Conservation (phyloP, 805 yeast genomes). For the Nakazawaea wickerhamii region DNA sequence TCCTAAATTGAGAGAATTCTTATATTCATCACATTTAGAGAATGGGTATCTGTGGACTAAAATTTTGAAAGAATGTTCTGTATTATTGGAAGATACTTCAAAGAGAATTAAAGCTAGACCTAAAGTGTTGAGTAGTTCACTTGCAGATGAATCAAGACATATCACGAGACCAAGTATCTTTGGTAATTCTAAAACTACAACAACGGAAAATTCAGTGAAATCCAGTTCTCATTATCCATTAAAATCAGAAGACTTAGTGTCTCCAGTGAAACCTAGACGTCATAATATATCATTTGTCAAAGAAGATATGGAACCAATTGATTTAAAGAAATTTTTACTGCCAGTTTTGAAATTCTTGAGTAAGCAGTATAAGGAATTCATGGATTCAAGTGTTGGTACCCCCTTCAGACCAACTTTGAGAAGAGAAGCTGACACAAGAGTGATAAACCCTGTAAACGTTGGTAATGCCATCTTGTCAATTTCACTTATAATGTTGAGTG, state of each 20-base stretch:
- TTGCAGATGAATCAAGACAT: neutral
- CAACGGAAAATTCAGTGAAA: neutral
- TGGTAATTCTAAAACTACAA: conserved; percentile 20
- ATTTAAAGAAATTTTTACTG: conserved; percentile 2
- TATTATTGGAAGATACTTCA: conserved; percentile 45
- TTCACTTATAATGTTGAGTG: conserved; percentile 51
- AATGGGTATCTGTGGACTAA: conserved; percentile 50
- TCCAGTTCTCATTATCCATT: conserved; percentile 1
- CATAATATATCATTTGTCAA: neutral
- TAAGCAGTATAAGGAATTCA: conserved; percentile 18
- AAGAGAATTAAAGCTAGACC: conserved; percentile 29
- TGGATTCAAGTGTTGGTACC: conserved; percentile 29
- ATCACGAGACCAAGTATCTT: conserved; percentile 17
- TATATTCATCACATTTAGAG: conserved; percentile 46
- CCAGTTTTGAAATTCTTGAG: conserved; percentile 7
- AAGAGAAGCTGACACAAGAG: conserved; percentile 55
- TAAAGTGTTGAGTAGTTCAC: neutral
- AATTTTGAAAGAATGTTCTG: conserved; percentile 54
- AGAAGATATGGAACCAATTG: conserved; percentile 9
- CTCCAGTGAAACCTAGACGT: neutral
- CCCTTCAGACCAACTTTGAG: conserved; percentile 34
- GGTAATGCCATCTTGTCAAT: conserved; percentile 63
- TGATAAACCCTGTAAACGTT: conserved; percentile 50
- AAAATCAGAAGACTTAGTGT: conserved; percentile 6
- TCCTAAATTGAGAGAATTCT: conserved; percentile 41